Conservation (phyloP, 2,329 filamentous ascomycete genomes). For the Pezicula carpinea region DNA sequence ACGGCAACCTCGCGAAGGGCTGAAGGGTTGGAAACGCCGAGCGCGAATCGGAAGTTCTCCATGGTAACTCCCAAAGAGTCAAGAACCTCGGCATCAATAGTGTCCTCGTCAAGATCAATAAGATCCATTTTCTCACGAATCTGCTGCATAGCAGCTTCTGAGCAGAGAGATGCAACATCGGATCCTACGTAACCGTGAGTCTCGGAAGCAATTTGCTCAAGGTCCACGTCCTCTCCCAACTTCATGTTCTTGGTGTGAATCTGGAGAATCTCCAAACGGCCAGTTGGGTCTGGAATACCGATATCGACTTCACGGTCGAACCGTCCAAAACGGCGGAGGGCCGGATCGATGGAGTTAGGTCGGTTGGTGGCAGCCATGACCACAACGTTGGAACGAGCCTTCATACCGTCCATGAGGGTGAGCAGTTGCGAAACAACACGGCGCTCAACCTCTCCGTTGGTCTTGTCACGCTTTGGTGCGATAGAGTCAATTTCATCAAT, state of each 20-base stretch:
- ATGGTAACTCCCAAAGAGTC: conserved; percentile 98
- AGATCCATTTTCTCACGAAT: conserved; percentile 99
- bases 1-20: conserved; percentile 98
- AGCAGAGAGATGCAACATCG: conserved; percentile 96
- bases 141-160: conserved; percentile 99
- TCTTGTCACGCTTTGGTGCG: conserved; percentile 99
- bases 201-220: conserved; percentile 94
- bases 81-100: conserved; percentile 95
- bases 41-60: conserved; percentile 99
- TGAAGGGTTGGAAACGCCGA: conserved; percentile 97
- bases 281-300: conserved; percentile 94
- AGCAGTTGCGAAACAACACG: conserved; percentile 95
- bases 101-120: conserved; percentile 97
- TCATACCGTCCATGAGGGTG: conserved; percentile 99
- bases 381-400: conserved; percentile 95
- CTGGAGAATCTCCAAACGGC: conserved; percentile 96
- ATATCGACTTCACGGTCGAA: conserved; percentile 99
- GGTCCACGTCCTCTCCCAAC: conserved; percentile 90
- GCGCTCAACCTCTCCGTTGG: conserved; percentile 96
- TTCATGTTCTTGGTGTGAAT: conserved; percentile 99
- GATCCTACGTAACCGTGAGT: conserved; percentile 99
- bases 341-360: conserved; percentile 97
- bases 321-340: conserved; percentile 93
- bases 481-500: conserved; percentile 99
- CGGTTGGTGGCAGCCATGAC: conserved; percentile 99